Percentiles rank a stretch among this genome's conserved stretches.
phyloP scores from a whole-genome alignment of 225 moss, liverwort and hornwort genomes.

The Straminergon stramineum region DNA sequence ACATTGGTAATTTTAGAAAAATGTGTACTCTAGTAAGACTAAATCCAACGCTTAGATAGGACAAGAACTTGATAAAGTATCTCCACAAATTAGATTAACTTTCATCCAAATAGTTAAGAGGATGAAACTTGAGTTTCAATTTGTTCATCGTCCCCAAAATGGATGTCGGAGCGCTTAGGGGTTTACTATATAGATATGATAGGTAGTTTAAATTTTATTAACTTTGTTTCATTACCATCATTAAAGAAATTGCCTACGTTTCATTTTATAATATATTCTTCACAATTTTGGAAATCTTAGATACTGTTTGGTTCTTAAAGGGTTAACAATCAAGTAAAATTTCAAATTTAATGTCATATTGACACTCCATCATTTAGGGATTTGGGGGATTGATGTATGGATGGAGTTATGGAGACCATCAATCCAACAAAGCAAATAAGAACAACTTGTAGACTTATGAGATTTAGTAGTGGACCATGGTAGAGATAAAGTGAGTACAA shows the following conservation, averaged over 20 bases:
- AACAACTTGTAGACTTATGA: not conserved
- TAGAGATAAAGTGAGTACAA: not conserved
- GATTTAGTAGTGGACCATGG: accelerated
- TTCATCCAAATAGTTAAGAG: no score
- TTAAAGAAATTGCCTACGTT: not conserved
- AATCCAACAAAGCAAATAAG: not conserved
- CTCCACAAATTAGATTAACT: no score
- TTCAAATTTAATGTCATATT: not conserved
- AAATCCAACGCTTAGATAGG: no score
- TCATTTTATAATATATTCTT: not conserved
- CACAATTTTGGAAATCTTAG: not conserved
- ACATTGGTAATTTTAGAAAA: no score
- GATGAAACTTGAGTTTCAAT: no score
- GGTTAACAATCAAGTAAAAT: not conserved
- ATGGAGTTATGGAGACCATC: not conserved
- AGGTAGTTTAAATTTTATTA: not conserved
- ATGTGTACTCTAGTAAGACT: no score
- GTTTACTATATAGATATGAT: no score
- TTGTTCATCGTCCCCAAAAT: no score
- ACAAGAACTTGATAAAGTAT: no score
- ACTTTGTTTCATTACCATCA: not conserved
- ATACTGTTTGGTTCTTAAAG: not conserved
- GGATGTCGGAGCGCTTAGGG: no score
- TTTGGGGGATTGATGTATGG: not conserved
- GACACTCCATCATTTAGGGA: accelerated